A percentile compares a stretch with the other conserved stretches of the same genome.
Evolutionary conservation across 2,329 filamentous ascomycete genomes (phyloP).

Genomic region (Falciphora oryzae): DNA sequence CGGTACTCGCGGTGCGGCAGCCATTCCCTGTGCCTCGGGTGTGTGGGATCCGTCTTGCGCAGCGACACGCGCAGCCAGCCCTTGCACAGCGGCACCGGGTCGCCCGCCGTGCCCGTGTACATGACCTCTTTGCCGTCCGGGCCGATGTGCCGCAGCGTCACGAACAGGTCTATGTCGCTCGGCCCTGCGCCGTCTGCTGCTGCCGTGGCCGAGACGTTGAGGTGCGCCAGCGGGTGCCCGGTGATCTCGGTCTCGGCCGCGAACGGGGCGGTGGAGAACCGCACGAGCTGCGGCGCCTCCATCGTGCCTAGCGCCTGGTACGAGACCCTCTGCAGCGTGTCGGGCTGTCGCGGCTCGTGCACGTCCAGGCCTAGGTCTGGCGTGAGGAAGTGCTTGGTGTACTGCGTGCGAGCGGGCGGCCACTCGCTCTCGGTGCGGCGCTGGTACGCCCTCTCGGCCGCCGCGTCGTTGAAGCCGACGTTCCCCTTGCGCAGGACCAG

Average conservation of each 20-base stretch:
- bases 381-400: conserved; percentile 55
- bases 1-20: conserved; percentile 55
- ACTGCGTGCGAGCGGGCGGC: conserved; percentile 61
- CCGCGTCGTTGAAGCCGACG: conserved; percentile 59
- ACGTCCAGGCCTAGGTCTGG: conserved; percentile 33
- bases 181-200: conserved; percentile 21
- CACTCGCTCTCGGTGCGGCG: conserved; percentile 56
- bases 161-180: conserved; percentile 56
- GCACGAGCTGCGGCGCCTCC: conserved; percentile 39
- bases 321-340: conserved; percentile 34
- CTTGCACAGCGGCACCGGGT: conserved; percentile 56
- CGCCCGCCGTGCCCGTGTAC: conserved; percentile 61
- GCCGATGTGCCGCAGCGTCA: conserved; percentile 55
- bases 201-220: conserved; percentile 55
- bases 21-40: conserved; percentile 46
- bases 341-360: not conserved
- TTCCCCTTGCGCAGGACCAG: conserved; percentile 60
- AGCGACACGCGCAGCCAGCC: conserved; percentile 57
- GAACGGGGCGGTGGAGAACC: conserved; percentile 54
- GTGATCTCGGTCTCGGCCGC: conserved; percentile 63
- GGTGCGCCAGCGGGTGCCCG: conserved; percentile 58
- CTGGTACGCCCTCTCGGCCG: conserved; percentile 49
- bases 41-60: conserved; percentile 44
- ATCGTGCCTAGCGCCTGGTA: conserved; percentile 56
- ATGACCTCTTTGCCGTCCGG: conserved; percentile 49